Evolutionary conservation across 768 basidiomycete species (phyloP).

Genomic region (Lactifluus rugatus): DNA sequence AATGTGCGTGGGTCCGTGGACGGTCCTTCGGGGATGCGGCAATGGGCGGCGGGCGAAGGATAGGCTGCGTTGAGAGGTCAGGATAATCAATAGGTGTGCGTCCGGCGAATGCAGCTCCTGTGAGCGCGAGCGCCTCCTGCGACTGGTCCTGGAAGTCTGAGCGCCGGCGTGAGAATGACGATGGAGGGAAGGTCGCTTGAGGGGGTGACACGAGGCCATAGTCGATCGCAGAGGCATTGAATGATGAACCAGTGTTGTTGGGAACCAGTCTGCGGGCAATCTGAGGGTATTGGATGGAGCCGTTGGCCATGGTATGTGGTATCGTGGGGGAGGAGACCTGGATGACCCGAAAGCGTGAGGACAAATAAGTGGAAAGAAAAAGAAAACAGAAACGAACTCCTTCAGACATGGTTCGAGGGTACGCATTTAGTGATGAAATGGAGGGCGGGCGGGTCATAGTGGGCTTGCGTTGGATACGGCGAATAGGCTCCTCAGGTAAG

Average conservation of each 20-base stretch:
- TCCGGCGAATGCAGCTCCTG: slow-evolving; percentile 28
- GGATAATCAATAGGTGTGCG: slow-evolving; percentile 74
- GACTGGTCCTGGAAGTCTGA: slow-evolving; percentile 78
- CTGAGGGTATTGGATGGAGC: slow-evolving; percentile 48
- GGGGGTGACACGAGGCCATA: slow-evolving; percentile 53
- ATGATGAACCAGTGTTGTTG: slow-evolving; percentile 32
- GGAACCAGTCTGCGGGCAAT: slow-evolving; percentile 34
- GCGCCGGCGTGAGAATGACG: slow-evolving; percentile 58
- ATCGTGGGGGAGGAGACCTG: slow-evolving; percentile 31
- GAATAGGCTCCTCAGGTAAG: slow-evolving; percentile 8
- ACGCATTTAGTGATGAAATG: slow-evolving; percentile 6
- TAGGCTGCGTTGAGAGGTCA: slow-evolving; percentile 47
- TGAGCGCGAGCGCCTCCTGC: slow-evolving; percentile 44
- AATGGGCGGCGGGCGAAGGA: slow-evolving; percentile 71
- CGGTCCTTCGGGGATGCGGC: slow-evolving; percentile 72
- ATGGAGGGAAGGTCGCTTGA: slow-evolving; percentile 75
- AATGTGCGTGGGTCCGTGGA: slow-evolving; percentile 36
- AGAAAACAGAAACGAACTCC: slow-evolving; percentile 19
- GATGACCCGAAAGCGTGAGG: background rate
- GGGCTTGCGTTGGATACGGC: slow-evolving; percentile 19
- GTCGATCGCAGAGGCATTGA: slow-evolving; percentile 31
- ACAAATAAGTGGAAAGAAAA: slow-evolving; percentile 9
- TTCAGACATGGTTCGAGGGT: slow-evolving; percentile 16
- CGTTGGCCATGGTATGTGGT: slow-evolving; percentile 29
- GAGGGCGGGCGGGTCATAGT: slow-evolving; percentile 18